Evolutionary conservation across 2,329 filamentous ascomycete genomes (phyloP), one percentile per base, ranked within the genome.

Genomic region (Harringtonia aguacate): DNA sequence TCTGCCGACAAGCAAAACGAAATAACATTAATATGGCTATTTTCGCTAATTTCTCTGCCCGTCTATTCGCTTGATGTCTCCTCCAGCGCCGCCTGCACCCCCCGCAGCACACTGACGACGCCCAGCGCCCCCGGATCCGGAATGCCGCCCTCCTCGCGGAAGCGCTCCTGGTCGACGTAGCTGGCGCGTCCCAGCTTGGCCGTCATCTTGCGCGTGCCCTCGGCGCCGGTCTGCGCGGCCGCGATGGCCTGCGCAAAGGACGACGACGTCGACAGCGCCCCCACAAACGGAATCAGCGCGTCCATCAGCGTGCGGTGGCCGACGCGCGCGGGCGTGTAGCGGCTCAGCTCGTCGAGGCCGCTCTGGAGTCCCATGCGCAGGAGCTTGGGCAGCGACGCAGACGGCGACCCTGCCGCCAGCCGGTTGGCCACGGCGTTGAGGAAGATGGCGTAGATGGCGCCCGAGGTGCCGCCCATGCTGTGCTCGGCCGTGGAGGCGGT

Each of bases 241-340:
- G 77, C 69, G 0, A 86, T 86, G 13, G 90, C 88, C 58, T 79
- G 70, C 52, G 77, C 73, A 17, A 90, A 60, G 58, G 85, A 27
- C 10, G 75, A 76, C 1, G 78, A 80, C 54, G 73, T 63, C 8
- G 64, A 69, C 2, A 95, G 70, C 2, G 73, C 76, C 35, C 88
- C 75, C 41, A 92, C 80, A 58, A 95, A 97, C 2, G 90, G 92
- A 49, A 84, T 77, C 41, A 97, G 68, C 3, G 89, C 87, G 63
- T 97, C 90, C 30, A 97, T 76, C 30, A 97, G 66, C 0, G 90
- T 97, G 40, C 90, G 75, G 59, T 97, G 90, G 21, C 90, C 90
- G 0, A 83, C 82, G 43, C 81, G 79, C 1, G 90, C 90, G 1
- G 89, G 88, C 2, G 90, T 97, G 62, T 95, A 95, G 56, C 73